Conservation (phyloP, 495 filamentous ascomycete genomes). For the Hyaloscypha bicolor region DNA sequence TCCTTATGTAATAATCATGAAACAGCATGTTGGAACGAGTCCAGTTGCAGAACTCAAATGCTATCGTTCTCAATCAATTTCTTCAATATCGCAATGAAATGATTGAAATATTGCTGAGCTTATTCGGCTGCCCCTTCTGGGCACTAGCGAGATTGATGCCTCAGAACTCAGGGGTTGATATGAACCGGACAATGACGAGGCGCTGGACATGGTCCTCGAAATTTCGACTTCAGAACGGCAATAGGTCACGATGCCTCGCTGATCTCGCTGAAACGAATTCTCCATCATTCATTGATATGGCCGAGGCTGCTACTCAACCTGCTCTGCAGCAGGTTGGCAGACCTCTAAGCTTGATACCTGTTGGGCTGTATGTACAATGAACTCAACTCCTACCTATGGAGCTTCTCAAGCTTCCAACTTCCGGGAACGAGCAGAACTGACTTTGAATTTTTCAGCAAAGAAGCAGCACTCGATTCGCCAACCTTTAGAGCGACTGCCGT, state of each 20-base stretch:
- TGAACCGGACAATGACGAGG: neutral
- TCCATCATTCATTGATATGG: slow-evolving; percentile 12
- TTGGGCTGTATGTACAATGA: slow-evolving; percentile 38
- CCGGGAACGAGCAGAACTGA: slow-evolving; percentile 32
- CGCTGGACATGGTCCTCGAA: neutral
- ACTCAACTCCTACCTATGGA: neutral
- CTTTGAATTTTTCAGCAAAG: slow-evolving; percentile 42
- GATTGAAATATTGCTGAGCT: neutral
- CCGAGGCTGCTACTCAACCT: slow-evolving; percentile 17
- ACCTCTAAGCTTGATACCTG: slow-evolving; percentile 60
- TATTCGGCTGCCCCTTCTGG: too few species aligned
- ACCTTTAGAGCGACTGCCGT: slow-evolving; percentile 88
- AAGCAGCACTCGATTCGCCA: slow-evolving; percentile 93
- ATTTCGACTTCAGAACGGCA: neutral
- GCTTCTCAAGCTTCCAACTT: slow-evolving; percentile 46
- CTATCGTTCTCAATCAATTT: neutral
- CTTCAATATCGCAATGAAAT: neutral
- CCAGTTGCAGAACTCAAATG: neutral
- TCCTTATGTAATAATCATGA: neutral
- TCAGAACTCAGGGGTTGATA: neutral
- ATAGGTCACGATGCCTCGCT: slow-evolving; percentile 1
- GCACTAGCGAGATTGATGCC: neutral
- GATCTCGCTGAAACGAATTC: neutral
- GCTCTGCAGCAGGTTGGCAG: slow-evolving; percentile 21
- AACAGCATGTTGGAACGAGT: slow-evolving; percentile 1